Evolutionary conservation across 2,329 filamentous ascomycete species (phyloP).

Genomic region (Hymenoscyphus salicellus): DNA sequence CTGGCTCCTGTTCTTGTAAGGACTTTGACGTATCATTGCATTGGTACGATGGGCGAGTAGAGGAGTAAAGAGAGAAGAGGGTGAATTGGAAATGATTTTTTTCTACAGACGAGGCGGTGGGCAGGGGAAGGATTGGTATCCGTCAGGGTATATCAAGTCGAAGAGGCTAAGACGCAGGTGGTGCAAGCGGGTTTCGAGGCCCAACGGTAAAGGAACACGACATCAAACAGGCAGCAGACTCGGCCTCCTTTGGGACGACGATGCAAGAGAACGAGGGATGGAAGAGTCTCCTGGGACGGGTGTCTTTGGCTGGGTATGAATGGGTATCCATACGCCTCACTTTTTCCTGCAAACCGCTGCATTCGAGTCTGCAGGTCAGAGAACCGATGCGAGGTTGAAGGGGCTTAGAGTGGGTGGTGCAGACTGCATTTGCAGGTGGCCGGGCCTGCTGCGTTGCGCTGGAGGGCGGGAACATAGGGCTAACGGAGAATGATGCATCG

Average conservation of each 20-base stretch:
- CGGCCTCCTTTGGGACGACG: neutral
- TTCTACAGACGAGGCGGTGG: conserved; percentile 24
- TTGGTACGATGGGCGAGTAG: conserved; percentile 11
- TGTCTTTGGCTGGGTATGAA: conserved; percentile 1
- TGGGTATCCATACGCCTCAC: conserved; percentile 1
- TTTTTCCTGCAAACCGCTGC: neutral
- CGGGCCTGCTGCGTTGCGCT: neutral
- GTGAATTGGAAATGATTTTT: neutral
- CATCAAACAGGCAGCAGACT: neutral
- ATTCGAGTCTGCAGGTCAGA: neutral
- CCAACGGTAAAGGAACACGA: conserved; percentile 1
- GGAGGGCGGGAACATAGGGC: neutral
- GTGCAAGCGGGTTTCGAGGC: neutral
- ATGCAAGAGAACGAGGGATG: neutral
- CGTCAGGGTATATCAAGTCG: conserved; percentile 14
- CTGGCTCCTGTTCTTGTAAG: conserved; percentile 29
- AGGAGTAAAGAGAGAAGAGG: neutral
- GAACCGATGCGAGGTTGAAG: neutral
- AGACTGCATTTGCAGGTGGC: neutral
- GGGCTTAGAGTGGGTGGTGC: neutral
- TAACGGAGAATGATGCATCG: neutral
- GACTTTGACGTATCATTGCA: conserved; percentile 32
- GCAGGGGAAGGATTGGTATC: conserved; percentile 16
- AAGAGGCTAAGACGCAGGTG: conserved; percentile 8
- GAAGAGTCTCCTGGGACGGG: neutral